Evolutionary conservation across 176 grass and related monocot species (phyloP).

Genomic region (Stipa capillata): DNA sequence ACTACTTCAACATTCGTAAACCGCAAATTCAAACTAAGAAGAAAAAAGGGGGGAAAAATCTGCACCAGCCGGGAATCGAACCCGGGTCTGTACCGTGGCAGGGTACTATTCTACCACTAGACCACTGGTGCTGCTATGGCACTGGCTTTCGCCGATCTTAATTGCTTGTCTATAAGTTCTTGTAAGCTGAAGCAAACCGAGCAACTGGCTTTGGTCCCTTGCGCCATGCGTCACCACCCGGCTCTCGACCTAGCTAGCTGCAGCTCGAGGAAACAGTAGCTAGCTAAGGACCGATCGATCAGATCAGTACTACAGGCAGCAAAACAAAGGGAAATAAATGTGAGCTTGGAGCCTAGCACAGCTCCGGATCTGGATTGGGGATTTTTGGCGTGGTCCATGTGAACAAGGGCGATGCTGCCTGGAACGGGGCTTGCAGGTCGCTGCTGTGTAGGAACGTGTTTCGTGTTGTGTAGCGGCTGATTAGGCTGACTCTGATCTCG

Average conservation of each 20-base stretch:
- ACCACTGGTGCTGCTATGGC: constrained; percentile 29
- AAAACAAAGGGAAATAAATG: neutral
- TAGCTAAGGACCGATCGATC: no score
- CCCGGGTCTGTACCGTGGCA: constrained; percentile 75
- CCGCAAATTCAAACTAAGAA: no score
- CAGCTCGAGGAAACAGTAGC: neutral
- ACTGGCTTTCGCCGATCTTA: no score
- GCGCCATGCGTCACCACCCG: no score
- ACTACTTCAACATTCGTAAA: no score
- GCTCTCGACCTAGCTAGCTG: neutral
- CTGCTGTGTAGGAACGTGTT: neutral
- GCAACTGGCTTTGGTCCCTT: no score
- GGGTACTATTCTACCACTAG: constrained; percentile 82
- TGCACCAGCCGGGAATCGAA: constrained; percentile 47
- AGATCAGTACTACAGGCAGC: neutral
- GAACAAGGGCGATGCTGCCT: neutral
- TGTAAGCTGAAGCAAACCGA: no score
- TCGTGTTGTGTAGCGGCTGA: neutral
- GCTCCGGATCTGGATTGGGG: neutral
- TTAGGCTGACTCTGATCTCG: neutral
- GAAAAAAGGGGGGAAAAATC: no score
- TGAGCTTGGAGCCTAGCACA: neutral
- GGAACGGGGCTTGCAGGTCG: no score
- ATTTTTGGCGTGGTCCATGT: no score
- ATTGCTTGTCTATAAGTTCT: no score